Base-by-base conservation (phyloP, 805 yeast genomes). In the Ogataea haglerorum region DNA sequence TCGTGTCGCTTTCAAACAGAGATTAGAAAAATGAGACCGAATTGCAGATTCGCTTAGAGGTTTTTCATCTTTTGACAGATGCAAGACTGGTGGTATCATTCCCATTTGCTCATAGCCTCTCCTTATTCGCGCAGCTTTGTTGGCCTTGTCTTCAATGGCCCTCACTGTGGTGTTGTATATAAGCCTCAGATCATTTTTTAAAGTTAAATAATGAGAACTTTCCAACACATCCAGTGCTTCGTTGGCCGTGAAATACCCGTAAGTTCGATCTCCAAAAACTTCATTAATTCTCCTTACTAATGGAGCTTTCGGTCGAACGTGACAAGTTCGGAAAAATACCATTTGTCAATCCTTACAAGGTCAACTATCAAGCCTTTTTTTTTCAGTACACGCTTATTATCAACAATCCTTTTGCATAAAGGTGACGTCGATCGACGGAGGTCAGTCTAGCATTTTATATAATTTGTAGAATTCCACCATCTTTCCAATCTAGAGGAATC, bases 31-130 rank as follows among this genome's bases (percentile, higher is more conserved):
- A 12, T 18, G 21, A 6, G 32, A 24, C 41, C 43, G 28, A n/a
- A 46, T 39, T 6, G 24, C 36, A 6, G 44, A 29, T 13, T 42
- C 46, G 17, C 31, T 36, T 9, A 46, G 24, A 8, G 30, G 25
- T 4, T 14, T 24, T 10, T 30, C 40, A 7, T 42, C 36, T 9
- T 14, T 15, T 12, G 23, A 16, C 9, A 37, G 13, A 5, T 23
- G n/a, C 15, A 26, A 10, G 3, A 39, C 28, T 3, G 40, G 41
- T 19, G 32, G 15, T 4, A 29, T 15, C 5, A 7, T 16, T 9
- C 31, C 19, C 7, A 10, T 6, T 4, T 14, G 10, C 8, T 16
- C 12, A 6, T 29, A 10, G 10, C 15, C 10, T 16, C 19, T 12
- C 13, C 31, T 29, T 16, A 6, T 16, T 29, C 15, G 17, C 7